These are phyloP conservation scores for Schoenoplectus triqueter DNA, from an alignment of 202 grass and related monocot species.

Conservation along the genomic window DNA sequence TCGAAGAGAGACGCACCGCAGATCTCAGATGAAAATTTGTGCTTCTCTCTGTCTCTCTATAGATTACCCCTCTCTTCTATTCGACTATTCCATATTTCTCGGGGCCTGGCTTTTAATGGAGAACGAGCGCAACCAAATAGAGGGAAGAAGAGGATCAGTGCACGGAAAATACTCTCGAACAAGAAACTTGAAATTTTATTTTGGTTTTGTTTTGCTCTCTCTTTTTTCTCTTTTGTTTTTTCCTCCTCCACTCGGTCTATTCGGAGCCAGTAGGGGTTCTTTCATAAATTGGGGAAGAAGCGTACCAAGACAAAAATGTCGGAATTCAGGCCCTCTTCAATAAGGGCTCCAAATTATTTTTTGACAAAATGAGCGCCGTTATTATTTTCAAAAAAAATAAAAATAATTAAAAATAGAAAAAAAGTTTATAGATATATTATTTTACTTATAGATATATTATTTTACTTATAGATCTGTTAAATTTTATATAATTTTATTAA, in stretches of 20 bases:
- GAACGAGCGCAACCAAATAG: not conserved
- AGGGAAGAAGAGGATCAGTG: slow-evolving; percentile 46
- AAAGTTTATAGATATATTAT: too few species aligned
- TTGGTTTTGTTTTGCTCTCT: too few species aligned
- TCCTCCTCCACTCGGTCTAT: slow-evolving; percentile 11
- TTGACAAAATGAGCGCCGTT: too few species aligned
- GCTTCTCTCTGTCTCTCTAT: slow-evolving; percentile 21
- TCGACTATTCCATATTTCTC: not conserved
- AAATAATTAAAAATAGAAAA: too few species aligned
- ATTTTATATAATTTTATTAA: too few species aligned
- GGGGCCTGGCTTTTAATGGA: slow-evolving; percentile 40
- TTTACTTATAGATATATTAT: too few species aligned
- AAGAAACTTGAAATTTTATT: not conserved
- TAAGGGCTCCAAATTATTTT: too few species aligned
- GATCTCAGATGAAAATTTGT: slow-evolving; percentile 60
- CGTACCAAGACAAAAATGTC: too few species aligned
- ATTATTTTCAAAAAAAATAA: too few species aligned
- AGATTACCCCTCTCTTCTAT: slow-evolving; percentile 3
- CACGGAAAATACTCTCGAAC: slow-evolving; percentile 61
- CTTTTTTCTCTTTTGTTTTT: not conserved
- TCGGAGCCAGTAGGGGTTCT: not conserved
- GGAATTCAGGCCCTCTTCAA: too few species aligned
- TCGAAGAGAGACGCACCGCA: slow-evolving; percentile 38
- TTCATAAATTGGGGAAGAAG: not conserved
- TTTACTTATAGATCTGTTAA: too few species aligned